These are phyloP conservation scores for Kokia cookei DNA, from an alignment of 441 rosid genomes.

Conservation along the genomic window DNA sequence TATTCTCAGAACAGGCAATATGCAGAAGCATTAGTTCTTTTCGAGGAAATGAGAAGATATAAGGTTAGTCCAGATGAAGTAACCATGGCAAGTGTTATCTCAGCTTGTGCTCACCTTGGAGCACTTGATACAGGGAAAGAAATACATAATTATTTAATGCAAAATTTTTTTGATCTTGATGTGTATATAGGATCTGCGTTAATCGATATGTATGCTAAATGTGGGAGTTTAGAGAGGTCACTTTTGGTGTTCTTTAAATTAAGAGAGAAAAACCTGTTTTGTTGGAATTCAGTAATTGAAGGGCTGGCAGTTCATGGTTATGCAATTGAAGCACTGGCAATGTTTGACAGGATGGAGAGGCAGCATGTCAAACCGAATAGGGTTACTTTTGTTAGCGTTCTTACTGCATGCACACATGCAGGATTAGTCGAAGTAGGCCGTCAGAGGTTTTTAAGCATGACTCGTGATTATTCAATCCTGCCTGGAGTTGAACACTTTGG, in stretches of 20 bases:
- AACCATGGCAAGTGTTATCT: conserved; percentile 44
- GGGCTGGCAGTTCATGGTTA: conserved; percentile 50
- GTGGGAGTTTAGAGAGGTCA: conserved; percentile 43
- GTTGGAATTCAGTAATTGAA: conserved; percentile 56
- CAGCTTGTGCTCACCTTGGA: conserved; percentile 65
- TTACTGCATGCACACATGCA: conserved; percentile 56
- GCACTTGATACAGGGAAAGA: conserved; percentile 38
- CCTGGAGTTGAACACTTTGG: conserved; percentile 46
- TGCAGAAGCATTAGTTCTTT: conserved; percentile 36
- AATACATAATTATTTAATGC: conserved; percentile 40
- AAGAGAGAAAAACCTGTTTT: conserved; percentile 41
- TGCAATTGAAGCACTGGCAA: conserved; percentile 36
- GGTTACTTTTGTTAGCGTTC: conserved; percentile 48
- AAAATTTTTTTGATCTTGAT: conserved; percentile 36
- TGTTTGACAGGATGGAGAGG: conserved; percentile 44
- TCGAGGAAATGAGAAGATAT: conserved; percentile 34
- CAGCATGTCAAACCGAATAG: conserved; percentile 36
- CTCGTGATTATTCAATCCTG: conserved; percentile 23
- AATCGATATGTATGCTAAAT: conserved; percentile 61
- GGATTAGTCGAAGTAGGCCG: conserved; percentile 57
- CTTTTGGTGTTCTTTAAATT: conserved; percentile 48
- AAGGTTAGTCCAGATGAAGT: conserved; percentile 45
- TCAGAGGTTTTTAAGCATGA: conserved; percentile 38
- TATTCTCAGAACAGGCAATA: conserved; percentile 42
- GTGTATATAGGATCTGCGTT: conserved; percentile 57